These are phyloP conservation scores for Withania somnifera DNA, from an alignment of 305 asterid genomes.

Conservation along the genomic window DNA sequence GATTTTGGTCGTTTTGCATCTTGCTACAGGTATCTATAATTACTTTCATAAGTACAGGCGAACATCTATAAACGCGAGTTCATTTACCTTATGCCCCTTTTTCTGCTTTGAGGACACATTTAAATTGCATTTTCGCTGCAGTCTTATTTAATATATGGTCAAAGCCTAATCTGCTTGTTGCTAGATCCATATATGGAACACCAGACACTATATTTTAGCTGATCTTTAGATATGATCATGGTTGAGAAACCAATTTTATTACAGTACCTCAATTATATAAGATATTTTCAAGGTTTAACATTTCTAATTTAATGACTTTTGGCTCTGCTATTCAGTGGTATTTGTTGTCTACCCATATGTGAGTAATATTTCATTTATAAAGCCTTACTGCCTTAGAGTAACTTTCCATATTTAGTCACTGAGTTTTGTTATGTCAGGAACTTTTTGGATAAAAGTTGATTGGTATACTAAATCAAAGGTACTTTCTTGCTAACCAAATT, in stretches of 20 bases:
- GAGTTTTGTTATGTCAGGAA: neutral
- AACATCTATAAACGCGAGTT: constrained; percentile 1
- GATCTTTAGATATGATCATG: neutral
- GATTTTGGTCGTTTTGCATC: constrained; percentile 32
- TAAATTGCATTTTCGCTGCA: neutral
- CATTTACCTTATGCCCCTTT: constrained; percentile 6
- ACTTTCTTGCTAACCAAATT: neutral
- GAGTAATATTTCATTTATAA: neutral
- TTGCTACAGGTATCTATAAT: constrained; percentile 43
- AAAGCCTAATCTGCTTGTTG: neutral
- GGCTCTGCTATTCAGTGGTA: neutral
- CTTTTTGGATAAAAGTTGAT: neutral
- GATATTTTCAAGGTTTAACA: neutral
- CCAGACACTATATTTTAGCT: neutral
- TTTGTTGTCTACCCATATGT: neutral
- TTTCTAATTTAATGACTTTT: neutral
- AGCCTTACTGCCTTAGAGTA: neutral
- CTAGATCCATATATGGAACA: neutral
- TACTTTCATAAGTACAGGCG: neutral
- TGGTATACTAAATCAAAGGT: neutral
- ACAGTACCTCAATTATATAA: neutral
- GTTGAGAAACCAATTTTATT: neutral
- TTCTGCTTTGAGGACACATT: neutral
- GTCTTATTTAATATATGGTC: neutral
- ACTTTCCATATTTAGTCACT: neutral